These are phyloP conservation scores for Botryobasidium botryosum DNA, from an alignment of 768 basidiomycete species.

Conservation along the genomic window DNA sequence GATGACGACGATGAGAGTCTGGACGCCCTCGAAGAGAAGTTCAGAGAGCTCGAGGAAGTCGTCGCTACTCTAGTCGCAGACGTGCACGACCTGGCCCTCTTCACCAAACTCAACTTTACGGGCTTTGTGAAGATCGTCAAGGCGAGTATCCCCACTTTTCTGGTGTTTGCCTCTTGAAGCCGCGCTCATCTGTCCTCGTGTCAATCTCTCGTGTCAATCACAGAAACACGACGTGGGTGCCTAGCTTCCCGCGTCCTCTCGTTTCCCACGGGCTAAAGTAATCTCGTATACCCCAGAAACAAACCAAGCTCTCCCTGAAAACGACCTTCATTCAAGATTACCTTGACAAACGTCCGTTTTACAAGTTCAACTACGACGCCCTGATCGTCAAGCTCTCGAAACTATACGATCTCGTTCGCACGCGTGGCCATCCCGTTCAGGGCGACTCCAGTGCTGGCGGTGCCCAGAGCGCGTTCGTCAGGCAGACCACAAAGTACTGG, in stretches of 20 bases:
- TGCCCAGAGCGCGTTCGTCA: slow-evolving; percentile 90
- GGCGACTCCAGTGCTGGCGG: slow-evolving; percentile 93
- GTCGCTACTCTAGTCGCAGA: slow-evolving; percentile 84
- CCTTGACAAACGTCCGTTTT: slow-evolving; percentile 88
- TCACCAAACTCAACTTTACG: slow-evolving; percentile 95
- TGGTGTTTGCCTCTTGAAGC: too few species aligned
- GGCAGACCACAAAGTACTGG: slow-evolving; percentile 99
- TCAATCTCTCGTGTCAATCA: too few species aligned
- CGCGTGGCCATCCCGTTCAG: slow-evolving; percentile 82
- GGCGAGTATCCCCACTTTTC: too few species aligned
- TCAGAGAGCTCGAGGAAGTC: slow-evolving; percentile 79
- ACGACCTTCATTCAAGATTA: slow-evolving; percentile 79
- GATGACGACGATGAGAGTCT: slow-evolving; percentile 29
- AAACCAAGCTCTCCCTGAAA: slow-evolving; percentile 69
- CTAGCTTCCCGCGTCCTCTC: slow-evolving; percentile 1
- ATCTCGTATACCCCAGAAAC: slow-evolving; percentile 45
- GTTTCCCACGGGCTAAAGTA: too few species aligned
- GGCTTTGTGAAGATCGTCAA: slow-evolving; percentile 98
- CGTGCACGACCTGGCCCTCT: slow-evolving; percentile 70
- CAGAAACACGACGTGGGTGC: slow-evolving; percentile 81
- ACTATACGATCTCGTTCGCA: slow-evolving; percentile 87
- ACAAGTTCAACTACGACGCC: slow-evolving; percentile 91
- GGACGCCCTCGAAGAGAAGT: slow-evolving; percentile 70
- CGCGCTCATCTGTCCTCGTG: too few species aligned
- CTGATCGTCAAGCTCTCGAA: slow-evolving; percentile 93